Conservation (phyloP, 148 eudicot genomes). For the Polygonum maritimum region DNA sequence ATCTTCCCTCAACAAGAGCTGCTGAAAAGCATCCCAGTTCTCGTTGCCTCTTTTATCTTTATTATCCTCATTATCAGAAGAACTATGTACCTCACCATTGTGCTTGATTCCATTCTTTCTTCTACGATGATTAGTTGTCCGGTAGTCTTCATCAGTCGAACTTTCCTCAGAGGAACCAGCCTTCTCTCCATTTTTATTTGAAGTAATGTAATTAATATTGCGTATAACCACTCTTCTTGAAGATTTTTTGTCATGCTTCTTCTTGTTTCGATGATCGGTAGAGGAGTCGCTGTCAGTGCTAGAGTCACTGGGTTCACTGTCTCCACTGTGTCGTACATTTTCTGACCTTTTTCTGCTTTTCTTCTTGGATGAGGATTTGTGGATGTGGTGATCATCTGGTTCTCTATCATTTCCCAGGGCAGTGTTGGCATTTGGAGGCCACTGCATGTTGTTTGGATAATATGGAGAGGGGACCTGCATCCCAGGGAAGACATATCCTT, state of each 20-base stretch:
- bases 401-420: constrained; percentile 29
- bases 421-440: constrained; percentile 51
- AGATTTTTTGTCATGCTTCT: constrained; percentile 41
- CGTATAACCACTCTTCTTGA: constrained; percentile 68
- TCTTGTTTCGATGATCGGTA: constrained; percentile 22
- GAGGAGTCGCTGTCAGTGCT: constrained; percentile 43
- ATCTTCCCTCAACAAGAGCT: constrained; percentile 64
- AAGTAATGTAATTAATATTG: constrained; percentile 66
- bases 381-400: constrained; percentile 23
- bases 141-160: constrained; percentile 49
- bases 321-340: constrained; percentile 22
- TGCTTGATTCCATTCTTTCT: constrained; percentile 35
- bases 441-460: constrained; percentile 55
- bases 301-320: constrained; percentile 34
- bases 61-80: constrained; percentile 19
- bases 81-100: constrained; percentile 13
- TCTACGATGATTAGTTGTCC: constrained; percentile 27
- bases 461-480: constrained; percentile 43
- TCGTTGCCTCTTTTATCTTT: constrained; percentile 32
- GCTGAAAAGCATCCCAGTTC: constrained; percentile 72
- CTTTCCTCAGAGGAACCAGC: constrained; percentile 28
- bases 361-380: constrained; percentile 38
- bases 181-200: constrained; percentile 43
- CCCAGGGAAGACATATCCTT: constrained; percentile 54
- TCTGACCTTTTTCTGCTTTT: constrained; percentile 32